These are phyloP conservation scores for Tylopilus plumbeoviolaceoides DNA, from an alignment of 768 basidiomycete species.

Conservation along the genomic window DNA sequence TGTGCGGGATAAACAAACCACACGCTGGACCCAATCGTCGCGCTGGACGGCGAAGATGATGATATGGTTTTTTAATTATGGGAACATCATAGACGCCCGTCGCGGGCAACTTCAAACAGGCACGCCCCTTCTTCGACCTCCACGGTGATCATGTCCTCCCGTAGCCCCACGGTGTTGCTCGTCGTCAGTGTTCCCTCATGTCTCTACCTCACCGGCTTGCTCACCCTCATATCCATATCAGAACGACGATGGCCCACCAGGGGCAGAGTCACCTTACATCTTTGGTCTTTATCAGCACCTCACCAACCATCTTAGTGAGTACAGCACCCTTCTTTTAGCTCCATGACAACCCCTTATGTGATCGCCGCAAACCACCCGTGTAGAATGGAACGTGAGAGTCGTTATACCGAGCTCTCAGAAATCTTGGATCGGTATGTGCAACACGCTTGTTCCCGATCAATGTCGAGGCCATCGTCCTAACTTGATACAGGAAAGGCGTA, in stretches of 20 bases:
- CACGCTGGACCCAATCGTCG: not conserved
- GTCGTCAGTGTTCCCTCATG: conserved; percentile 34
- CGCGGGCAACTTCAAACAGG: conserved; percentile 1
- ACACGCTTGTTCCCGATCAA: not conserved
- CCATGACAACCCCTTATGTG: conserved; percentile 10
- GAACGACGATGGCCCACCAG: conserved; percentile 86
- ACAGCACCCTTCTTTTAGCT: not conserved
- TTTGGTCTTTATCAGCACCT: conserved; percentile 66
- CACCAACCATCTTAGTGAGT: conserved; percentile 53
- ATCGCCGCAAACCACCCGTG: not conserved
- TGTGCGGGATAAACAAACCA: not conserved
- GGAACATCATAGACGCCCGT: conserved; percentile 17
- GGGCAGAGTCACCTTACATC: conserved; percentile 68
- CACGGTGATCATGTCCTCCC: conserved; percentile 6
- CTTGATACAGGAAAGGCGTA: conserved; percentile 64
- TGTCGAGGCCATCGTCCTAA: not conserved
- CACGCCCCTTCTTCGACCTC: not conserved
- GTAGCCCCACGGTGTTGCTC: conserved; percentile 35
- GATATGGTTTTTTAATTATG: conserved; percentile 17
- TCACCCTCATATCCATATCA: conserved; percentile 25
- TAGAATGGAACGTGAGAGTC: conserved; percentile 78
- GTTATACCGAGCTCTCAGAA: conserved; percentile 79
- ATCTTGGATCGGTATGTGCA: conserved; percentile 74
- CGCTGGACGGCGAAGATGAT: conserved; percentile 7
- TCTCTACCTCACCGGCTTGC: not conserved